Base-by-base conservation (phyloP, 108 stramenopile species). In the Hondaea fermentalgiana region DNA sequence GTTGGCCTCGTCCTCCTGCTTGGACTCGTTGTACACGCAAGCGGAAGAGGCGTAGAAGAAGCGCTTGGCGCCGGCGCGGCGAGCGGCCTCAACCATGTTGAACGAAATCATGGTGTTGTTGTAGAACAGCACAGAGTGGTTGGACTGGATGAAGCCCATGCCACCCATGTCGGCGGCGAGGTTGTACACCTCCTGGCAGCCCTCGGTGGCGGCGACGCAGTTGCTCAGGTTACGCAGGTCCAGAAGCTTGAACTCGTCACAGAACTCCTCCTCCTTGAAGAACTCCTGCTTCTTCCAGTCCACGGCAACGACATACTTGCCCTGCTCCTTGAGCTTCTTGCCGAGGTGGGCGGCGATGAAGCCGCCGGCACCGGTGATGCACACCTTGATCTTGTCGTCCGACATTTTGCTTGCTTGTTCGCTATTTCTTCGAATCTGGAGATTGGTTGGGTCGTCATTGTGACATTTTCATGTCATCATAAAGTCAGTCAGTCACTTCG, bases 91-190 rank as follows among this genome's bases (percentile, higher is more conserved):
- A 72, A 99, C 92, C 97, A 99, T 96, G 92, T 99, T 99, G 95
- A 98, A 97, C 89, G 95, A 95, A 83, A 99, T 97, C 92, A 97
- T 96, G 58, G 98, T 99, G 95, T 99, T 99, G 95, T 98, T 99
- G 95, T 97, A 99, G 59, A 96, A 92, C 69, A 99, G 90, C 69
- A 99, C 98, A 23, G 95, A 95, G 89, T 99, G 97, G 93, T 99
- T 99, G 89, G 96, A 96, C 60, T 95, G 96, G 87, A 99, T 99
- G 90, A 99, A 99, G 47, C 98, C 98, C 98, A 99, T 99, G 29
- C 98, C 98, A 14, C 98, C 98, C 98, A 99, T 99, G 90, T 99
- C 98, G n/a, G 98, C 98, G 59, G 98, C 98, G 60, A 99, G 93
- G 90, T 99, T 99, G 97, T 98, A 99, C 28, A 98, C 97, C 89